Percentiles rank a stretch among this genome's conserved stretches.
Conservation (phyloP, 179 eudicot genomes). For the Drosera spatulata region DNA sequence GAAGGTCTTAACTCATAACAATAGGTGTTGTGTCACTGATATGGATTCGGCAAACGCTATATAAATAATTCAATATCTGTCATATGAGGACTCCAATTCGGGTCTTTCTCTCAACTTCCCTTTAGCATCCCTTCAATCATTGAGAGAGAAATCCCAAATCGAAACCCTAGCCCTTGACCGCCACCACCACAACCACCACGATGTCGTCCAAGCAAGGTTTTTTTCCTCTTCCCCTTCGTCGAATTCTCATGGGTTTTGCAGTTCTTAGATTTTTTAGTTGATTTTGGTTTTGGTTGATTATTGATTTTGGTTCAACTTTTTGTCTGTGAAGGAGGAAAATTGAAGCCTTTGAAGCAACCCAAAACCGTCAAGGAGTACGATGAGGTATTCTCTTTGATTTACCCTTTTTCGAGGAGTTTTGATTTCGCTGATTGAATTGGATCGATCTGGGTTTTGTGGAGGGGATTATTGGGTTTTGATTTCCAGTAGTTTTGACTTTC, state of each 20-base stretch:
- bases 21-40: too few species aligned
- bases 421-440: background rate
- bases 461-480: too few species aligned
- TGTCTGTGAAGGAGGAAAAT: slow-evolving; percentile 62
- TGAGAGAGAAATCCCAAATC: background rate
- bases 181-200: slow-evolving; percentile 11
- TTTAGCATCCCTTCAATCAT: background rate
- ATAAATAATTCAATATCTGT: too few species aligned
- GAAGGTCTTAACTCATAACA: too few species aligned
- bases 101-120: too few species aligned
- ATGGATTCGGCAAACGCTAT: too few species aligned
- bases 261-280: background rate
- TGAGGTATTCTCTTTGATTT: slow-evolving; percentile 31
- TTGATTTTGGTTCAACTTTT: background rate
- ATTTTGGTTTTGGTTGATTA: background rate
- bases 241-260: slow-evolving; percentile 1
- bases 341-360: slow-evolving; percentile 93
- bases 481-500: too few species aligned
- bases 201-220: slow-evolving; percentile 68
- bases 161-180: slow-evolving; percentile 40
- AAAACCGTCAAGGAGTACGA: slow-evolving; percentile 77
- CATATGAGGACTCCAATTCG: too few species aligned
- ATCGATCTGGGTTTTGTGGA: too few species aligned
- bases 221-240: background rate
- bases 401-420: background rate